phyloP scores from a whole-genome alignment of 345 rosid genomes.

The Limnanthes douglasii region DNA sequence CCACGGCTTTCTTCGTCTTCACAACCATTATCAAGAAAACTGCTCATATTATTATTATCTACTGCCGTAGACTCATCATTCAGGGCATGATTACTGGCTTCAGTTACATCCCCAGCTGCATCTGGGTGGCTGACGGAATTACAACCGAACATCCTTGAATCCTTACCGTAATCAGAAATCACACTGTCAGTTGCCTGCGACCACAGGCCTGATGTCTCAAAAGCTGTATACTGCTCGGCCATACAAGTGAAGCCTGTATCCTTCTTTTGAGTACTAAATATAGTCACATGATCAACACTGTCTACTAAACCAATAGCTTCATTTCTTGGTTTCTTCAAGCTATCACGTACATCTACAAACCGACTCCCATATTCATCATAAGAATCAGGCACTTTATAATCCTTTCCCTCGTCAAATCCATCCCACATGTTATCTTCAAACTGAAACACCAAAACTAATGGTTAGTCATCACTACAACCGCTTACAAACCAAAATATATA shows the following conservation, averaged over 20 bases:
- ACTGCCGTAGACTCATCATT: slow-evolving; percentile 22
- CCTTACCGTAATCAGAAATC: slow-evolving; percentile 27
- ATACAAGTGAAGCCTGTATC: slow-evolving; percentile 11
- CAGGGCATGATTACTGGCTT: slow-evolving; percentile 24
- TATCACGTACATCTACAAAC: slow-evolving; percentile 17
- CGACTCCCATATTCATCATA: slow-evolving; percentile 18
- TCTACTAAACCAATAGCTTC: slow-evolving; percentile 22
- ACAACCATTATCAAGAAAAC: slow-evolving; percentile 32
- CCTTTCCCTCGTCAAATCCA: slow-evolving; percentile 38
- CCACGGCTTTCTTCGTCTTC: slow-evolving; percentile 49
- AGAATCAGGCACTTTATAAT: slow-evolving; percentile 65
- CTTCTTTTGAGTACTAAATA: slow-evolving; percentile 13
- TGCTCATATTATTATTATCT: slow-evolving; percentile 31
- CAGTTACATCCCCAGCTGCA: slow-evolving; percentile 17
- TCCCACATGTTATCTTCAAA: slow-evolving; percentile 36
- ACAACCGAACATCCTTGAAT: slow-evolving; percentile 23
- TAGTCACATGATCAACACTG: slow-evolving; percentile 17
- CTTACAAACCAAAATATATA: background rate
- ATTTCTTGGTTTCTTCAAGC: slow-evolving; percentile 28
- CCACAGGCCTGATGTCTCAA: slow-evolving; percentile 45
- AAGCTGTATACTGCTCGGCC: slow-evolving; percentile 29
- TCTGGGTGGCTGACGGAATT: slow-evolving; percentile 20
- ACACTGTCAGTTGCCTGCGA: slow-evolving; percentile 21
- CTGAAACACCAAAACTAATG: slow-evolving; percentile 21
- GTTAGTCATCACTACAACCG: slow-evolving; percentile 3